Base-by-base conservation (phyloP, 176 grass and related monocot species). In the Phyllostachys edulis region DNA sequence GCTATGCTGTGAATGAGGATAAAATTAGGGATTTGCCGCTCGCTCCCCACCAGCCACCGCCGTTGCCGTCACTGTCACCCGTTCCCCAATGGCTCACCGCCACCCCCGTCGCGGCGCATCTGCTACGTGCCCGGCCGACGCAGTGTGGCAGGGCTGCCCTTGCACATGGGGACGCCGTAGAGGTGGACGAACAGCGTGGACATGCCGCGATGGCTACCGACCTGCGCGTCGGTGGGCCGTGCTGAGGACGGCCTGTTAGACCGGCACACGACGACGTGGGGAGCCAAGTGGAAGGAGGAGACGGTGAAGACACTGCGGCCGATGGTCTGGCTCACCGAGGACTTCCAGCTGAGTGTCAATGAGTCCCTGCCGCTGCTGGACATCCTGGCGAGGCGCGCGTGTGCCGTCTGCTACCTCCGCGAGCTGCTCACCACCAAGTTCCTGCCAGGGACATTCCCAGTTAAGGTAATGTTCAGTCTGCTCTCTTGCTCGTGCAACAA, bases 401-500 rank as follows among this genome's bases (percentile, higher is more conserved):
- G 92, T 27, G 96, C 96, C 21, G 96, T 98, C 9, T 86, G 91
- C 73, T 87, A 93, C 5, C 89, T 98, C 70, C 89, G 96, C 34
- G 96, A 98, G 81, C 83, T 98, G 67, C 96, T 98, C 80, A 95
- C 96, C 64, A 98, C 93, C 20, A 96, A 98, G 69, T 98, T 98
- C 44, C 93, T 93, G 36, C 73, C 87, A 14, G 96, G 96, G 42
- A 95, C 96, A 2, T 98, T 98, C 80, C 96, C 96, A 1, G 96
- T 98, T 8, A 98, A 98, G 96, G 96, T 98, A 93, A 83, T 14
- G 2, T 24, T 49, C 21, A 86, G 6, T 74, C 39, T 61, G 3
- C 17, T 73, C 50, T 72, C 13, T 79, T 34, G 81, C 37, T 50
- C 27, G 23, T 38, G 52, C 57, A 50, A n/a, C 1, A 69, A 69